Base-by-base conservation (phyloP, 345 rosid genomes). In the Viola odorata region DNA sequence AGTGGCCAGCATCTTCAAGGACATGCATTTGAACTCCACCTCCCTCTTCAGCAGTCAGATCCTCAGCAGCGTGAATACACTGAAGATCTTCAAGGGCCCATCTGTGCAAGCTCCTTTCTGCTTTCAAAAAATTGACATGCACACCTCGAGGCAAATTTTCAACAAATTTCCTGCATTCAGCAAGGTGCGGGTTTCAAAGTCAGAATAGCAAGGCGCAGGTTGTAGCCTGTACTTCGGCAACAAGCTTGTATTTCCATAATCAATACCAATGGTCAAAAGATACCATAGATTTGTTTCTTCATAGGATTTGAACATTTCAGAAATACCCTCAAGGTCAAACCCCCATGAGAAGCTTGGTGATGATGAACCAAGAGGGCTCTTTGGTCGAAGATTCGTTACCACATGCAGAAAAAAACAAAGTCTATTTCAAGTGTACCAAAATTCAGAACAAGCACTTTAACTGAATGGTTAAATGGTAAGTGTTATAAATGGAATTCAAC, bases 21-120 rank as follows among this genome's bases (percentile, higher is more conserved):
- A 89, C 98, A 69, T 92, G 96, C 96, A 92, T 89, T 73, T 89
- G 89, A 44, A 85, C 94, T 49, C 96, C 96, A 11, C 91, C 91
- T 7, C 96, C 98, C 64, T 86, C 90, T 15, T 89, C 96, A 53
- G 84, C 70, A 54, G 96, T 94, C n/a, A 81, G 65, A 84, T 82
- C 86, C 69, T 91, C 98, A 3, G 96, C 98, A 0, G 88, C 81
- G n/a, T 88, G 98, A 64, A 91, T 91, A 52, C 98, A 74, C 69
- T 82, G 96, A 60, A 91, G 84, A 76, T 91, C 98, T 85, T 84
- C 80, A 12, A 91, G 79, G 36, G 98, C 96, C 98, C 98, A 91
- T 52, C 95, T 82, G 71, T 89, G 98, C 77, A 91, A 81, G 73
- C 98, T 91, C 76, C 98, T 84, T 76, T 91, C 98, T 14, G 98